These are phyloP conservation scores for Karstenula rhodostoma DNA, from an alignment of 2,329 filamentous ascomycete genomes.

Conservation along the genomic window DNA sequence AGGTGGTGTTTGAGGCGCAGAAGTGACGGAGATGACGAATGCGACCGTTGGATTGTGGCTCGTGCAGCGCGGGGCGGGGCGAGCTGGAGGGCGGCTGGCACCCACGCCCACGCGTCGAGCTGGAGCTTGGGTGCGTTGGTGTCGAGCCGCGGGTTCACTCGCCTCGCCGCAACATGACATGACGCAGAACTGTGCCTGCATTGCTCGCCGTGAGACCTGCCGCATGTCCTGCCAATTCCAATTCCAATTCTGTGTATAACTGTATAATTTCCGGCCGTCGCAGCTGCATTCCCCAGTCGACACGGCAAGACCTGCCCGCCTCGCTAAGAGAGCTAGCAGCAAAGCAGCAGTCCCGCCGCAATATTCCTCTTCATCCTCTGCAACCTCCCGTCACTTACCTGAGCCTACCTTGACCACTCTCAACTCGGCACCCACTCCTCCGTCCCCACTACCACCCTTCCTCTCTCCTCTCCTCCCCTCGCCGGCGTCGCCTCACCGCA, in stretches of 20 bases:
- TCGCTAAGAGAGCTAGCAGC: constrained; percentile 44
- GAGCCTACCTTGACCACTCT: constrained; percentile 24
- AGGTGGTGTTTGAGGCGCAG: constrained; percentile 59
- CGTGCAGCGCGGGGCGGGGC: constrained; percentile 5
- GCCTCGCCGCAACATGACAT: neutral
- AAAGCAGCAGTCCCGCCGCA: constrained; percentile 26
- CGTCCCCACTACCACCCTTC: constrained; percentile 29
- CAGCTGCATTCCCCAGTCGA: constrained; percentile 28
- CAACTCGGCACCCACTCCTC: constrained; percentile 21
- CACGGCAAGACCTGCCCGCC: constrained; percentile 38
- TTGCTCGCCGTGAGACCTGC: constrained; percentile 5
- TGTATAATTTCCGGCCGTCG: neutral
- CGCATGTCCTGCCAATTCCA: neutral
- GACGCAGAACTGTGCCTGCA: constrained; percentile 13
- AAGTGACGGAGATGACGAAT: constrained; percentile 32
- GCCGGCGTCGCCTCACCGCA: constrained; percentile 24
- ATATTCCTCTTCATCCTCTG: constrained; percentile 27
- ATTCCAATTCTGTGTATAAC: neutral
- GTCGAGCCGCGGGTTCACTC: neutral
- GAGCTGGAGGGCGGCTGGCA: neutral
- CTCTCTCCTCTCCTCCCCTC: constrained; percentile 27
- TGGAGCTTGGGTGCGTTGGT: constrained; percentile 2
- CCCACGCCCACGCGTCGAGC: constrained; percentile 3
- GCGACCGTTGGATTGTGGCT: constrained; percentile 2
- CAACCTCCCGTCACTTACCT: constrained; percentile 27